Percentiles rank a stretch among this genome's conserved stretches.
phyloP scores from a whole-genome alignment of 2,329 filamentous ascomycete species.

The Penicillium fuscoglaucum region DNA sequence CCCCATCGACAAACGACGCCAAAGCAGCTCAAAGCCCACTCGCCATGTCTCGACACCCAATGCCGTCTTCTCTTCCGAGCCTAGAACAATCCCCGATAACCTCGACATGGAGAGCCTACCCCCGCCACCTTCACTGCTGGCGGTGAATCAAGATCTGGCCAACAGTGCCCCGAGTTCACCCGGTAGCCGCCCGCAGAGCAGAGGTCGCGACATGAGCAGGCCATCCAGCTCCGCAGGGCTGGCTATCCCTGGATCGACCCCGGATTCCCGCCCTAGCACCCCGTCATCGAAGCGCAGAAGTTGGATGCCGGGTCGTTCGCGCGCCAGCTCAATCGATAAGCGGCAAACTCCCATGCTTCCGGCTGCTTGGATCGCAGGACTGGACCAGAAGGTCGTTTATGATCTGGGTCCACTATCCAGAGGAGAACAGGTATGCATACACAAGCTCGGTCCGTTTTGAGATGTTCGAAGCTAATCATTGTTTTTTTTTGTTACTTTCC shows the following conservation, averaged over 20 bases:
- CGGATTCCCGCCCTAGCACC: slow-evolving; percentile 37
- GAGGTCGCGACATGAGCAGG: slow-evolving; percentile 38
- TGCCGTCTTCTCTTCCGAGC: slow-evolving; percentile 28
- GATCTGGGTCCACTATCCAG: slow-evolving; percentile 53
- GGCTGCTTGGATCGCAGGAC: slow-evolving; percentile 60
- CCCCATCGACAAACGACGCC: slow-evolving; percentile 24
- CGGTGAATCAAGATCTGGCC: slow-evolving; percentile 40
- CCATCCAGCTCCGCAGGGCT: slow-evolving; percentile 38
- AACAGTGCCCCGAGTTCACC: slow-evolving; percentile 35
- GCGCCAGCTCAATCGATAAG: slow-evolving; percentile 36
- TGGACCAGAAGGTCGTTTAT: slow-evolving; percentile 58
- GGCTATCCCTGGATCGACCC: slow-evolving; percentile 34
- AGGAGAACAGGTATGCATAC: slow-evolving; percentile 51
- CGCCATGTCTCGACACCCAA: slow-evolving; percentile 39
- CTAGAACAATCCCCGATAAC: slow-evolving; percentile 29
- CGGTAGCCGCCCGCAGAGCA: slow-evolving; percentile 37
- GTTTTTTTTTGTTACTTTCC: background rate
- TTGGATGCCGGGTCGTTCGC: slow-evolving; percentile 47
- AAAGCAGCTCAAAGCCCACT: slow-evolving; percentile 35
- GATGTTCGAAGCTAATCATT: background rate
- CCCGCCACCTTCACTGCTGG: slow-evolving; percentile 43
- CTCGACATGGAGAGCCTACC: slow-evolving; percentile 35
- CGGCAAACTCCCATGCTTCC: slow-evolving; percentile 36
- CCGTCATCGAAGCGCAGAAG: slow-evolving; percentile 44
- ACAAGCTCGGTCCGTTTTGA: background rate